Conservation (phyloP, 2,329 filamentous ascomycete species). For the Fusarium armeniacum region DNA sequence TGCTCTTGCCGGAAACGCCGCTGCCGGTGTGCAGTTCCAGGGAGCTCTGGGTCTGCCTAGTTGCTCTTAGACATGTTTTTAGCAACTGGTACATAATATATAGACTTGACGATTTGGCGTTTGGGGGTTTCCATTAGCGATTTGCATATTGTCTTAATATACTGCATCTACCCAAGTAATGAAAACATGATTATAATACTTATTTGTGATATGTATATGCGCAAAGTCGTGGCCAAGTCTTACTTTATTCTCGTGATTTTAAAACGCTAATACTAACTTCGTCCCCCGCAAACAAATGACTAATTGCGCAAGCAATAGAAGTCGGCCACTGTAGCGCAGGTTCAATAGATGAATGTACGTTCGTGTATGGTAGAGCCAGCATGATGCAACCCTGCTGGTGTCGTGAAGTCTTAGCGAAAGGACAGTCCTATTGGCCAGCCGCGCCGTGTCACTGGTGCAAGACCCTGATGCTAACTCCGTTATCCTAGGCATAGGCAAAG, state of each 20-base stretch:
- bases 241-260: neutral
- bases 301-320: constrained; percentile 93
- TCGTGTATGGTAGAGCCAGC: too few relatives aligned
- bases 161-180: neutral
- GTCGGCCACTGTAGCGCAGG: constrained; percentile 82
- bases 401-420: too few relatives aligned
- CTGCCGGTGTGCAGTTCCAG: neutral
- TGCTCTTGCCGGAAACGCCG: constrained; percentile 9
- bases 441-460: too few relatives aligned
- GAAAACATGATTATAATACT: neutral
- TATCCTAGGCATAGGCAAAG: too few relatives aligned
- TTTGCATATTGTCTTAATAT: neutral
- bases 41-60: neutral
- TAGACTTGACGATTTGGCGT: neutral
- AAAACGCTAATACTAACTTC: fast-evolving
- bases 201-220: neutral
- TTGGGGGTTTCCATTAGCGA: neutral
- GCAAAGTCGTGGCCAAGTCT: neutral
- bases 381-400: too few relatives aligned
- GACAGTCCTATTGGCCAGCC: too few relatives aligned
- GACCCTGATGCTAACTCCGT: too few relatives aligned
- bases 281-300: constrained; percentile 81
- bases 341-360: too few relatives aligned
- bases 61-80: neutral
- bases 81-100: neutral